Evolutionary conservation across 371 early-diverging fungal genomes (phyloP), one percentile per base, ranked within the genome.

Genomic region (Neoconidiobolus thromboides): DNA sequence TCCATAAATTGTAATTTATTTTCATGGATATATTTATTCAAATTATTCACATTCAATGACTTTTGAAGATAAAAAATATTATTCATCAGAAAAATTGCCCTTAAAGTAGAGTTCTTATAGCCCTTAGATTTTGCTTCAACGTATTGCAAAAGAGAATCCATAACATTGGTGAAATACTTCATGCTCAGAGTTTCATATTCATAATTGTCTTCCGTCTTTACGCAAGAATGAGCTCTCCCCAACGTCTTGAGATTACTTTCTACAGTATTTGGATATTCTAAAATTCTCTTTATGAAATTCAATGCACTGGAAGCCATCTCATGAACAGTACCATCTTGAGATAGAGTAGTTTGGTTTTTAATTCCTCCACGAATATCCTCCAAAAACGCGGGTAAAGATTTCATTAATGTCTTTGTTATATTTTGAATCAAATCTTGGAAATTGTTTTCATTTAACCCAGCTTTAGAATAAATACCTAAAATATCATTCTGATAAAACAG

Each of bases 261-360:
- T 58, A 77, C 71, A 65, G 80, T 76, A 14, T 76, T 73, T 46
- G 73, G 69, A 67, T 76, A 78, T 4, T 68, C 65, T 58, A 76
- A 73, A 1, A 83, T 62, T 7, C 83, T 72, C 60, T 79, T 81
- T 50, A 80, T 66, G 57, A 78, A 77, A 55, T 77, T 79, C 46
- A 81, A 66, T 9, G 82, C 89, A 65, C 80, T 78, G 66, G 82
- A 85, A 0, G 89, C 85, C 62, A 86, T 67, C 65, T 91, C 89
- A 64, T 88, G 85, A 1, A 91, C 88, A 37, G 88, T 88, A 62
- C 88, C 91, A 67, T 91, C 91, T 37, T 68, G 73, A 46, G 87
- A 81, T 52, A 87, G 71, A 10, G 72, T 73, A 36, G 44, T 36
- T 7, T 41, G 14, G 41, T 47, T 51, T 38, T 47, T 7, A 2